Evolutionary conservation across 495 filamentous ascomycete species (phyloP), one percentile per base, ranked within the genome.

Genomic region (Penicillium daleae): DNA sequence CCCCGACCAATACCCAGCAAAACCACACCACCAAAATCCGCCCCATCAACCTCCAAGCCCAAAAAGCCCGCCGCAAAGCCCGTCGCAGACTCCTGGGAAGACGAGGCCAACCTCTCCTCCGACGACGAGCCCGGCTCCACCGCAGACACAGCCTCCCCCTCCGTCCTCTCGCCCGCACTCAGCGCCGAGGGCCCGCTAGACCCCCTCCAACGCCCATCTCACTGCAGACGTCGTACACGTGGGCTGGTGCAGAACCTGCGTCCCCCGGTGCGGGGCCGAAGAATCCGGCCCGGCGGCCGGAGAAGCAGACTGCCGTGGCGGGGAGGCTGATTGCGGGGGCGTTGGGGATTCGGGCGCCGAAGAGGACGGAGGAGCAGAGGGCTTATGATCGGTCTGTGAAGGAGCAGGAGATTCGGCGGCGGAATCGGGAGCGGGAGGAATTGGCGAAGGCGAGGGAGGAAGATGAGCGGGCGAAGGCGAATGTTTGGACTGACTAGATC

Each of bases 221-320:
- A 9, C 60, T 85, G 76, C 49, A 82, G 75, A 70, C 62, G 0
- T 77, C 76, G 1, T 61, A 74, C 35, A 56, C 72, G 4, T 74
- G 72, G 72, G 57, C 9, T n/a, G 44, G 53, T 27, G 60, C 35
- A 12, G 31, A 52, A 3, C 21, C 62, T 13, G 56, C 29, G 17
- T 64, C 67, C 17, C 56, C 72, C 55, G 71, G 65, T 33, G 76
- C 61, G 27, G 54, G 56, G 37, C 65, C 66, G 58, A 65, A 53
- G 26, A 60, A 59, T 39, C 66, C 66, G 33, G 65, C 66, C 21
- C 74, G 78, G 48, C 74, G 93, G 58, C 95, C 92, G 0, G 93
- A 96, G 77, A 99, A 95, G 77, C 93, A 93, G 60, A 95, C 93
- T 62, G 92, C 93, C 3, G 92, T 94, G 46, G 95, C 95, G 27